phyloP scores from a whole-genome alignment of 177 flowering plant species.

The Vitis hybrid region DNA sequence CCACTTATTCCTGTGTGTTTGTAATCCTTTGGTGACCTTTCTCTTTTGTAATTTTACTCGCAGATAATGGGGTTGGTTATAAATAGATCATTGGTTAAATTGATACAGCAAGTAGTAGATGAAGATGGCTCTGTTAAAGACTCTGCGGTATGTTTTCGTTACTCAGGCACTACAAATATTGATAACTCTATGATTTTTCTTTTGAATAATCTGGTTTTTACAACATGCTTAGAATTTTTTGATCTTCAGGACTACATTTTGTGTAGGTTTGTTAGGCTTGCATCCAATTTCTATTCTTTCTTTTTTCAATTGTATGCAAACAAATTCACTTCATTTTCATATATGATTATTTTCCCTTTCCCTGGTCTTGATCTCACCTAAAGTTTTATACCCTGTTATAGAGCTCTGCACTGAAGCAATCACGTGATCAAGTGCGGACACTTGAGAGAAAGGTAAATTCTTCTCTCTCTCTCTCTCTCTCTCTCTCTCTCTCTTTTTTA shows the following conservation, averaged over 20 bases:
- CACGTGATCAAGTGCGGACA: conserved; percentile 63
- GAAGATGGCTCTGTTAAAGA: conserved; percentile 92
- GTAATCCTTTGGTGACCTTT: neutral
- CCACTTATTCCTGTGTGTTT: neutral
- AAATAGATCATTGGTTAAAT: conserved; percentile 52
- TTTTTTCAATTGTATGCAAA: neutral
- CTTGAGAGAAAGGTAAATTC: conserved; percentile 75
- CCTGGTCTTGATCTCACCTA: neutral
- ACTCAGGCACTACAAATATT: neutral
- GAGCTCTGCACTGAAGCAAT: conserved; percentile 64
- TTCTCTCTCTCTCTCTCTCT: neutral
- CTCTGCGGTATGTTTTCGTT: conserved; percentile 65
- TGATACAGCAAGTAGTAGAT: conserved; percentile 65
- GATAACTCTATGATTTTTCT: neutral
- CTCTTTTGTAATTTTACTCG: conserved; percentile 15
- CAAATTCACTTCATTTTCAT: neutral
- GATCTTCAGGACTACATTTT: neutral
- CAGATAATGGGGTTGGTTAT: conserved; percentile 63
- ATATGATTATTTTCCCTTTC: neutral
- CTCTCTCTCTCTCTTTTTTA: neutral
- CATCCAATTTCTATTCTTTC: neutral
- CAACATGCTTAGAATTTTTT: neutral
- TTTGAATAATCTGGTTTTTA: neutral
- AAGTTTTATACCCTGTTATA: conserved; percentile 22
- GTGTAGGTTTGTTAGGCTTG: neutral